Conservation (phyloP, 345 rosid genomes). For the Triadica sebifera region DNA sequence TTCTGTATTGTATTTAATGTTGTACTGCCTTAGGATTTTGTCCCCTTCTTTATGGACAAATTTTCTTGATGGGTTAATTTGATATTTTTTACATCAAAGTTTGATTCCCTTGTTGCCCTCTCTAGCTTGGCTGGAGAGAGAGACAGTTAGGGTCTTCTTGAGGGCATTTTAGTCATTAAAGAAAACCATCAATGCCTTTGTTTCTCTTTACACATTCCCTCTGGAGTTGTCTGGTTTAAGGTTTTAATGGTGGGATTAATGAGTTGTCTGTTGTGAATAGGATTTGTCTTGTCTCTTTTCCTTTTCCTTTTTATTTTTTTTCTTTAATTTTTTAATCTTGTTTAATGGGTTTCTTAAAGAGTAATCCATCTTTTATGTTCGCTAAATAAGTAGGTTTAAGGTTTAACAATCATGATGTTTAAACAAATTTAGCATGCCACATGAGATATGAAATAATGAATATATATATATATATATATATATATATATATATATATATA, state of each 20-base stretch:
- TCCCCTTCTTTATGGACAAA: constrained; percentile 35
- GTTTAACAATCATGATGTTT: neutral
- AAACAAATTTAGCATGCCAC: neutral
- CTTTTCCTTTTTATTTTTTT: neutral
- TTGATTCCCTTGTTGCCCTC: neutral
- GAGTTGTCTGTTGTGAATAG: neutral
- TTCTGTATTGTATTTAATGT: constrained; percentile 3
- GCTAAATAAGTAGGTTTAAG: neutral
- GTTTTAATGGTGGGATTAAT: neutral
- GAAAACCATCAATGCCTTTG: neutral
- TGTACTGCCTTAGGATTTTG: constrained; percentile 23
- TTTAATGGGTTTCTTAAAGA: neutral
- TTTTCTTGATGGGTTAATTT: constrained; percentile 23
- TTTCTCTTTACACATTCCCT: constrained; percentile 6
- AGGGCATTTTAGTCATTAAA: constrained; percentile 7
- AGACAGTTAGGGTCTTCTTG: neutral
- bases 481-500: too few species aligned
- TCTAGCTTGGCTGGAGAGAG: neutral
- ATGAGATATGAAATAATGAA: too few species aligned
- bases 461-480: too few species aligned
- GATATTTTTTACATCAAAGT: neutral
- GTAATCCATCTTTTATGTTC: neutral
- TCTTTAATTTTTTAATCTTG: neutral
- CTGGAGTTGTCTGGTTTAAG: constrained; percentile 9
- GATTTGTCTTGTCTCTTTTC: neutral